phyloP scores from a whole-genome alignment of 2,329 filamentous ascomycete species.

The Penicillium sclerotigenum region DNA sequence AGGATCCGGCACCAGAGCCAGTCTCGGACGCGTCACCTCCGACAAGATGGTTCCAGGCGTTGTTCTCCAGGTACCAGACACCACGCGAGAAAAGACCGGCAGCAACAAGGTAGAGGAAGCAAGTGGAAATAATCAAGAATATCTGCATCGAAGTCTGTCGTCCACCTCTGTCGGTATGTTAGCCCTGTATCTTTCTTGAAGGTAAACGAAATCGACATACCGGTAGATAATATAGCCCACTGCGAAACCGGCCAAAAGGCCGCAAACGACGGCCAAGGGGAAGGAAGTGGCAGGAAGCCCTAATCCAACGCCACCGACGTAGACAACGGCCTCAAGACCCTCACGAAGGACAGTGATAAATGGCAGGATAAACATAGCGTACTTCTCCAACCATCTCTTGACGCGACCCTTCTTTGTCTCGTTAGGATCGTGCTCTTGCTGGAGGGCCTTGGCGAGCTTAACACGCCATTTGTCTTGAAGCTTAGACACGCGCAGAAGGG shows the following conservation, averaged over 20 bases:
- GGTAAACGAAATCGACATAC: constrained; percentile 46
- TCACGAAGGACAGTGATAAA: constrained; percentile 86
- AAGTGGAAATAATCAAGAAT: constrained; percentile 79
- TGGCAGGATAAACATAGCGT: constrained; percentile 80
- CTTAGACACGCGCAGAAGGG: constrained; percentile 76
- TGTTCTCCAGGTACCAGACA: constrained; percentile 70
- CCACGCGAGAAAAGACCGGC: constrained; percentile 76
- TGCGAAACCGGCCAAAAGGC: constrained; percentile 62
- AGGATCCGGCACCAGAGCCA: constrained; percentile 68
- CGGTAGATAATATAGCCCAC: constrained; percentile 76
- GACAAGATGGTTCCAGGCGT: constrained; percentile 47
- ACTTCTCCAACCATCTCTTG: constrained; percentile 68
- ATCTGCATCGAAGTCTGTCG: constrained; percentile 65
- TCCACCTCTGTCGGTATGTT: constrained; percentile 51
- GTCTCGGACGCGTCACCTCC: constrained; percentile 56
- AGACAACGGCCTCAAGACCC: constrained; percentile 81
- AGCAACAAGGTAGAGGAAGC: constrained; percentile 78
- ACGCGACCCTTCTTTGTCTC: constrained; percentile 46
- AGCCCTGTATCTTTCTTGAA: neutral
- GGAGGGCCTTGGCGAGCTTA: constrained; percentile 69
- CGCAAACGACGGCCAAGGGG: constrained; percentile 71
- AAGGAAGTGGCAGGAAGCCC: constrained; percentile 71
- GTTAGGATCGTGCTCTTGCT: constrained; percentile 41
- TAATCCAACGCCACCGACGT: constrained; percentile 79
- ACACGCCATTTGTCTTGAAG: constrained; percentile 81